Evolutionary conservation across 371 early-diverging fungal genomes (phyloP), one percentile per base, ranked within the genome.

Genomic region (Coemansia sp.): DNA sequence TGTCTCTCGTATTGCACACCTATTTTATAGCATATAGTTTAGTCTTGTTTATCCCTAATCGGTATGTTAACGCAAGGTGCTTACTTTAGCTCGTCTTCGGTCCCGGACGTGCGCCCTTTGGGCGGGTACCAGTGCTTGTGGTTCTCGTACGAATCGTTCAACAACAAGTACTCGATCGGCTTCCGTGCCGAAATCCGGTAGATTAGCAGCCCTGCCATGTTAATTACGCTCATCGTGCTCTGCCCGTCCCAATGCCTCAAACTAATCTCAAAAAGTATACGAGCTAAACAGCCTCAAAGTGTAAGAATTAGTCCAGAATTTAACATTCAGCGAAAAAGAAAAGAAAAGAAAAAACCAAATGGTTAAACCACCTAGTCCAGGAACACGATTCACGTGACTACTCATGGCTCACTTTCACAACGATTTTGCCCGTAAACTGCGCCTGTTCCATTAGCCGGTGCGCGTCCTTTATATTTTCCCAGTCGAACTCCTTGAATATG

Each of bases 81-180:
- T 81, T 88, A 92, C 93, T 90, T 88, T 73, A 86, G 78, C 78
- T 89, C 89, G 81, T 91, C 90, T 82, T 93, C 93, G 71, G 82
- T 80, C 47, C 90, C 91, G 75, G 91, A 85, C 51, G 87, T 84
- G 68, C 85, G 85, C 61, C 92, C 92, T 81, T 92, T 91, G 40
- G 93, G 92, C 67, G 89, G 89, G 61, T 87, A 86, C 93, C 93
- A 93, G 78, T 92, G 88, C 66, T 87, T 84, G 69, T 90, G 89
- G 75, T 89, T 86, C 68, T 89, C 81, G 77, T 87, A 90, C 60
- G 90, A 85, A 81, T 91, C 91, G 86, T 90, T 89, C 79, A 91
- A 83, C 76, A 93, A 82, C 82, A 92, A 84, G 80, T 87, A 91
- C 83, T 93, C 93, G 71, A 74, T 72, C 16, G 88, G 84, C 63